phyloP scores from a whole-genome alignment of 1,284 basidiomycete species.

The Austropuccinia psidii region DNA sequence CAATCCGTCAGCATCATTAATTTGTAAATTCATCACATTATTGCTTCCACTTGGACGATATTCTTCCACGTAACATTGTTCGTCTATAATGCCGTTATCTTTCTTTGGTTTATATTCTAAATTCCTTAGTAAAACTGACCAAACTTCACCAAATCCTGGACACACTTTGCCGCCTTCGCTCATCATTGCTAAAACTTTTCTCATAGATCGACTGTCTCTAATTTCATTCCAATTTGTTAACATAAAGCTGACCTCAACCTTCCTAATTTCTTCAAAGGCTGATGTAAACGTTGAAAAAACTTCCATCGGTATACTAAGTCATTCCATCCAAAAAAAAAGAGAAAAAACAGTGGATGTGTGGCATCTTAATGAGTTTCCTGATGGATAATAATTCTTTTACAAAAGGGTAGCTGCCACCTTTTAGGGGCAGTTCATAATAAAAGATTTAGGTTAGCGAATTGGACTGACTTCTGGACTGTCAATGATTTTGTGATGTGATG shows the following conservation, averaged over 20 bases:
- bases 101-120: conserved; percentile 17
- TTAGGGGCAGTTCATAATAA: neutral
- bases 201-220: conserved; percentile 11
- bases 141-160: conserved; percentile 24
- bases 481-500: conserved; percentile 41
- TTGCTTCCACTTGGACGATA: too few species aligned
- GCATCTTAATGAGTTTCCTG: neutral
- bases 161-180: conserved; percentile 18
- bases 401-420: too few species aligned
- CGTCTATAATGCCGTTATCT: too few species aligned
- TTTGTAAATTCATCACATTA: too few species aligned
- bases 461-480: conserved; percentile 41
- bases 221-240: conserved; percentile 39
- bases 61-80: too few species aligned
- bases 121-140: conserved; percentile 15
- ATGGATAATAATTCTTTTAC: neutral
- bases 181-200: conserved; percentile 18
- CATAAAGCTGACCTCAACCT: conserved; percentile 40
- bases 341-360: neutral
- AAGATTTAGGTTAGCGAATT: neutral
- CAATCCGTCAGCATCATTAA: too few species aligned
- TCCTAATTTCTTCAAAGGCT: conserved; percentile 41
- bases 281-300: conserved; percentile 41
- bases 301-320: conserved; percentile 41
- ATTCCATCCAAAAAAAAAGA: neutral